Evolutionary conservation across 495 filamentous ascomycete genomes (phyloP).

Genomic region (Tirmania nivea): DNA sequence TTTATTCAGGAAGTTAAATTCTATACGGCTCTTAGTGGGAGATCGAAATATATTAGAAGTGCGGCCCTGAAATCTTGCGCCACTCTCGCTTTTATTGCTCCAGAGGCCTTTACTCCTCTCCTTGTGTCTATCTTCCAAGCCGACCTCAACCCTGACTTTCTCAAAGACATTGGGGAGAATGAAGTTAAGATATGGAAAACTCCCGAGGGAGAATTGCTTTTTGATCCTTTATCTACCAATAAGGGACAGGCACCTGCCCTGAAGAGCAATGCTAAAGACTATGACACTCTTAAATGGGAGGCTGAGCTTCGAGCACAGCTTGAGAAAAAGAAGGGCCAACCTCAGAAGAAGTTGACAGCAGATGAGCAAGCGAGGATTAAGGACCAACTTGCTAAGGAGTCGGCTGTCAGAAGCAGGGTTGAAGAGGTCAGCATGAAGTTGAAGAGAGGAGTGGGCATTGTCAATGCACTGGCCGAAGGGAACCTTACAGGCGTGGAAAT

Average conservation of each 20-base stretch:
- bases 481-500: constrained; percentile 62
- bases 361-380: constrained; percentile 83
- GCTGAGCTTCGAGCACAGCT: constrained; percentile 73
- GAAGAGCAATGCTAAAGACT: constrained; percentile 65
- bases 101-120: constrained; percentile 52
- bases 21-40: constrained; percentile 16
- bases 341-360: constrained; percentile 68
- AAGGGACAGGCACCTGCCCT: constrained; percentile 36
- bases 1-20: constrained; percentile 14
- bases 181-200: constrained; percentile 84
- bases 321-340: constrained; percentile 63
- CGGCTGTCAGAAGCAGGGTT: constrained; percentile 49
- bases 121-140: constrained; percentile 49
- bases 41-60: constrained; percentile 26
- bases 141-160: constrained; percentile 43
- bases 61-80: constrained; percentile 66
- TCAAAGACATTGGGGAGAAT: constrained; percentile 50
- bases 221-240: constrained; percentile 75
- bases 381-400: constrained; percentile 71
- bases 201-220: constrained; percentile 62
- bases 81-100: constrained; percentile 83
- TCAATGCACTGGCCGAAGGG: constrained; percentile 56
- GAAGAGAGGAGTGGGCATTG: constrained; percentile 60
- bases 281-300: constrained; percentile 93
- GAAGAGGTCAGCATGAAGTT: constrained; percentile 43